phyloP scores from a whole-genome alignment of 192 early-diverging fungal genomes.

The Gigaspora rosea region DNA sequence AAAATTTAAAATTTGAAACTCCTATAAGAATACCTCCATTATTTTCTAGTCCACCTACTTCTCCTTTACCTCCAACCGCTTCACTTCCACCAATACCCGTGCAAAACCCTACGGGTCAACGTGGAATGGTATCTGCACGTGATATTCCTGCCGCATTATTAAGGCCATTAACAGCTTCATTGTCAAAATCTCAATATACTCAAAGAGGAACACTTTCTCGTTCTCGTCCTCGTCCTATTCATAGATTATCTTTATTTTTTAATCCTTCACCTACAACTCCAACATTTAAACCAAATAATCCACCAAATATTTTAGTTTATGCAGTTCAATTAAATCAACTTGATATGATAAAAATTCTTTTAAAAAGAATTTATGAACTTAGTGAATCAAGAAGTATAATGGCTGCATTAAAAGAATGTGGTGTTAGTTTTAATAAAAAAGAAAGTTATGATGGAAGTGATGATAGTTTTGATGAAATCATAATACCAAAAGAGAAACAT shows the following conservation, averaged over 20 bases:
- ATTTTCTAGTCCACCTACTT: no score
- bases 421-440: neutral
- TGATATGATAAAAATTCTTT: neutral
- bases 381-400: neutral
- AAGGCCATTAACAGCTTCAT: no score
- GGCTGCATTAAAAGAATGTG: conserved; percentile 9
- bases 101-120: no score
- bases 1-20: no score
- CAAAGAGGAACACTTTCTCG: neutral
- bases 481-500: neutral
- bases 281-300: neutral
- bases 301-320: conserved; percentile 6
- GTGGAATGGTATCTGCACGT: no score
- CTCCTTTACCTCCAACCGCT: no score
- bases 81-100: no score
- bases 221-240: neutral
- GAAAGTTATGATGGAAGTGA: neutral
- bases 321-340: neutral
- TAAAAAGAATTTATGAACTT: conserved; percentile 13
- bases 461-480: neutral
- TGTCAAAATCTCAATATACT: neutral
- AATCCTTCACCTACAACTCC: neutral
- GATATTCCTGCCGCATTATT: no score
- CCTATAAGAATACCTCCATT: no score
- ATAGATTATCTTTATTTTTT: neutral